phyloP scores from a whole-genome alignment of 2,329 filamentous ascomycete species.

The Malbranchea zuffiana region DNA sequence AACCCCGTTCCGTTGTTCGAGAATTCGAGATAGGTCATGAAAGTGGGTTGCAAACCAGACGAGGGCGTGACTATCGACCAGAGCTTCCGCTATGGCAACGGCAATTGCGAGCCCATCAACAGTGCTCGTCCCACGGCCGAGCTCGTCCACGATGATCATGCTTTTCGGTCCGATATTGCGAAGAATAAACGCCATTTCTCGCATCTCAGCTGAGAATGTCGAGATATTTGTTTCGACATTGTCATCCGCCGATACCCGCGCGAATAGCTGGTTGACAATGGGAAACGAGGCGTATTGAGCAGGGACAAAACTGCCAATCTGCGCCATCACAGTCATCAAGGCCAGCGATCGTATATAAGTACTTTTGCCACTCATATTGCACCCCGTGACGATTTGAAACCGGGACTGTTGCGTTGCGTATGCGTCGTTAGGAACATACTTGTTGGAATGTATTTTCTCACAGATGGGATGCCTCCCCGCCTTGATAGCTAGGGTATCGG shows the following conservation, averaged over 20 bases:
- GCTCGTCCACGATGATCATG: conserved; percentile 78
- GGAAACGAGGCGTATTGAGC: conserved; percentile 73
- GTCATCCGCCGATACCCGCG: conserved; percentile 76
- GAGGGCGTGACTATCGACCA: conserved; percentile 65
- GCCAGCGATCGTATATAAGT: conserved; percentile 85
- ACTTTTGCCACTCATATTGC: conserved; percentile 97
- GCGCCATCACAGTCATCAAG: conserved; percentile 81
- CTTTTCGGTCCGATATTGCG: conserved; percentile 67
- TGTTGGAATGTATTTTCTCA: conserved; percentile 57
- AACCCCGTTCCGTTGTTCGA: conserved; percentile 65
- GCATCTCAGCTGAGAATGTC: conserved; percentile 90
- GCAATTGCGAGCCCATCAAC: conserved; percentile 82
- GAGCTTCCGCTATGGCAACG: conserved; percentile 75
- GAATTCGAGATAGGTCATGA: conserved; percentile 63
- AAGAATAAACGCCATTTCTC: conserved; percentile 87
- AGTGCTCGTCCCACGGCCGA: conserved; percentile 82
- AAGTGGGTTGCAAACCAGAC: conserved; percentile 97
- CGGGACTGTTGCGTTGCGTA: conserved; percentile 69
- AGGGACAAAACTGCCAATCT: conserved; percentile 83
- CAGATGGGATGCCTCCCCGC: conserved; percentile 66
- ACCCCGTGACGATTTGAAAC: conserved; percentile 89
- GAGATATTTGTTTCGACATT: conserved; percentile 83
- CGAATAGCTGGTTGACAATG: conserved; percentile 73
- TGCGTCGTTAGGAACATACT: conserved; percentile 80
- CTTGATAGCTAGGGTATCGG: conserved; percentile 59